These are phyloP conservation scores for Ogataea neopini DNA, from an alignment of 805 yeast species.

Conservation along the genomic window DNA sequence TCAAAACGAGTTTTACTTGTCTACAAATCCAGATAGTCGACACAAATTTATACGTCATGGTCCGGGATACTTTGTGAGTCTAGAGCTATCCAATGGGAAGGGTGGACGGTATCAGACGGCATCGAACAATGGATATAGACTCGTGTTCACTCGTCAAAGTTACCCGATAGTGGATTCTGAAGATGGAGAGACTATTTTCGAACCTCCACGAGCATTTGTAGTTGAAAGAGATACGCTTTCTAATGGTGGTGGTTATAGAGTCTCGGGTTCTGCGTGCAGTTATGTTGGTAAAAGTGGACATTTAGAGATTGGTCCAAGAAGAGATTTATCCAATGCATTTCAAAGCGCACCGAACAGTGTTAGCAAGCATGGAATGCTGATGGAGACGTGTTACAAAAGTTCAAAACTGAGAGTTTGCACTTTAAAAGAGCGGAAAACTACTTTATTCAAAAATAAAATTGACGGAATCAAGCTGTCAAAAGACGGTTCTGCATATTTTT, in stretches of 20 bases:
- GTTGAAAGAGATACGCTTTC: slow-evolving; percentile 26
- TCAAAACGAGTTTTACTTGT: slow-evolving; percentile 51
- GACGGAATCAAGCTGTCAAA: slow-evolving; percentile 35
- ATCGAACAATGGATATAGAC: slow-evolving; percentile 33
- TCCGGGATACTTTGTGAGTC: slow-evolving; percentile 60
- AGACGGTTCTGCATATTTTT: slow-evolving; percentile 30
- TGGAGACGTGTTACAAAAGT: slow-evolving; percentile 19
- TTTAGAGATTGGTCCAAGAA: not conserved
- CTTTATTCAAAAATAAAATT: slow-evolving; percentile 25
- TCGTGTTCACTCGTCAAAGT: slow-evolving; percentile 33
- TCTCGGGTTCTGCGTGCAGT: slow-evolving; percentile 21
- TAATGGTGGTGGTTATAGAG: slow-evolving; percentile 22
- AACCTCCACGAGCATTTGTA: slow-evolving; percentile 18
- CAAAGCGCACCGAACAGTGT: slow-evolving; percentile 9
- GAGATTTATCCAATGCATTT: not conserved
- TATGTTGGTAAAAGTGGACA: slow-evolving; percentile 16
- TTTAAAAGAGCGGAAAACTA: slow-evolving; percentile 26
- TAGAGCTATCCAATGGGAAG: slow-evolving; percentile 27
- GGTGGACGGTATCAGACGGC: slow-evolving; percentile 11
- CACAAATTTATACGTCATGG: slow-evolving; percentile 61
- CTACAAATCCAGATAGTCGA: slow-evolving; percentile 65
- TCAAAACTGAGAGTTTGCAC: slow-evolving; percentile 20
- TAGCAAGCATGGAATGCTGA: slow-evolving; percentile 17
- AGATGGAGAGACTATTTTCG: slow-evolving; percentile 8
- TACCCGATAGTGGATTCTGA: slow-evolving; percentile 9